Evolutionary conservation across 768 basidiomycete genomes (phyloP).

Genomic region (Clitopilus passeckerianus): DNA sequence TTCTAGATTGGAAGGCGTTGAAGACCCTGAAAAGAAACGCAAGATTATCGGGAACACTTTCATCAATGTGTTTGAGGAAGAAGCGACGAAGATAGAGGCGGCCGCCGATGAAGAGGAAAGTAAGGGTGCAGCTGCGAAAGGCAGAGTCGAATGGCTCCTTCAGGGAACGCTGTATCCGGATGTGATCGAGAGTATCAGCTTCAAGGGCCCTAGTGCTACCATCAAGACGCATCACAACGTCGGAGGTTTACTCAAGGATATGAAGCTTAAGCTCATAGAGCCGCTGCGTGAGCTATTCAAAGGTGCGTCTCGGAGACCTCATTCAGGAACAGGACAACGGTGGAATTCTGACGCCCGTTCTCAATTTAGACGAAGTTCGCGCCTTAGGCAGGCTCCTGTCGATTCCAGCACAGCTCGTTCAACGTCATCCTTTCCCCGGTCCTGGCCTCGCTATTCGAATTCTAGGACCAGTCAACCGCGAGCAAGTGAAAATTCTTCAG

Average conservation of each 20-base stretch:
- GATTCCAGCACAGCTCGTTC: slow-evolving; percentile 90
- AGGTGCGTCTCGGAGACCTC: slow-evolving; percentile 43
- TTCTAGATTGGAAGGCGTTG: slow-evolving; percentile 79
- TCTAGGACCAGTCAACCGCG: slow-evolving; percentile 89
- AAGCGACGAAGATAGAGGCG: slow-evolving; percentile 86
- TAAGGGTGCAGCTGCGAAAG: slow-evolving; percentile 66
- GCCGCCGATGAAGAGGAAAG: slow-evolving; percentile 73
- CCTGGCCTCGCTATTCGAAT: slow-evolving; percentile 98
- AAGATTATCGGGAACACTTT: slow-evolving; percentile 99
- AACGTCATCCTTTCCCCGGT: slow-evolving; percentile 97
- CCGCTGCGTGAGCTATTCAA: slow-evolving; percentile 97
- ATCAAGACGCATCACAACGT: slow-evolving; percentile 99
- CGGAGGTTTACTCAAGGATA: slow-evolving; percentile 91
- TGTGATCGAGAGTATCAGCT: slow-evolving; percentile 98
- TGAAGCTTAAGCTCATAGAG: slow-evolving; percentile 99
- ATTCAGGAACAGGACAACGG: neutral
- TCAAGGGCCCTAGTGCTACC: slow-evolving; percentile 97
- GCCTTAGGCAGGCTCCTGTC: slow-evolving; percentile 84
- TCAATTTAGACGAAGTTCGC: slow-evolving; percentile 82
- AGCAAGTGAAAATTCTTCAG: slow-evolving; percentile 88
- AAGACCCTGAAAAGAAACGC: slow-evolving; percentile 95
- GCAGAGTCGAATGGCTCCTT: slow-evolving; percentile 93
- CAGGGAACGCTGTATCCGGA: slow-evolving; percentile 99
- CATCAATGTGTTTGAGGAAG: slow-evolving; percentile 95
- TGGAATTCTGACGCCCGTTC: neutral